Evolutionary conservation across 495 filamentous ascomycete genomes (phyloP), one percentile per base, ranked within the genome.

Genomic region (Trichoderma virens): DNA sequence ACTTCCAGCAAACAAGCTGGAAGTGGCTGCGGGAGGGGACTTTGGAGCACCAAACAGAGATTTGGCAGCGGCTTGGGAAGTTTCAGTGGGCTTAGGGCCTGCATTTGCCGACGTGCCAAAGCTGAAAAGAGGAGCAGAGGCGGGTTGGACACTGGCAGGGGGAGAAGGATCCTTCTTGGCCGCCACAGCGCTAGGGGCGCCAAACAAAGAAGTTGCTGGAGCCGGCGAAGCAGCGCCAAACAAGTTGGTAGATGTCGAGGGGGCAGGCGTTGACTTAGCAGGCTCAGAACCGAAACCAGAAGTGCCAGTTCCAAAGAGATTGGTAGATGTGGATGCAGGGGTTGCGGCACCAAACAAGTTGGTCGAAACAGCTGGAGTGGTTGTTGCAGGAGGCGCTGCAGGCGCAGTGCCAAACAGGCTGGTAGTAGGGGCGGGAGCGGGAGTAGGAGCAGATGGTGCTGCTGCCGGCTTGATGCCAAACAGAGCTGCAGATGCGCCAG

Each of bases 321-420:
- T 39, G 5, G 61, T 39, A 20, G 31, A 34, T 30, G 67, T 43
- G 20, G 71, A 64, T 59, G 71, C 72, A 3, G 68, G 63, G 5
- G 56, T 61, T 27, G 61, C 60, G 35, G 67, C 61, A 3, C 67
- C 69, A 62, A 80, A 80, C 11, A 78, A 41, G 60, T 39, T 35
- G 11, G 56, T 62, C 30, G 60, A 25, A 3, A 31, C 20, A 25
- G 31, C 60, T 39, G 30, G 32, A n/a, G 43, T 23, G n/a, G 51
- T 75, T 74, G 41, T 38, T 60, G 30, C 27, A 23, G 51, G 20
- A 20, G 45, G 51, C 11, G 51, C 23, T 56, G 51, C 27, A 20
- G 51, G 9, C 5, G 73, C 62, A 60, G 62, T 67, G 13, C 81
- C 82, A 67, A 83, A 83, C 31, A 81, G 65, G 11, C 74, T 72